Conservation (phyloP, 2,329 filamentous ascomycete genomes). For the Arachnomyces sp. region DNA sequence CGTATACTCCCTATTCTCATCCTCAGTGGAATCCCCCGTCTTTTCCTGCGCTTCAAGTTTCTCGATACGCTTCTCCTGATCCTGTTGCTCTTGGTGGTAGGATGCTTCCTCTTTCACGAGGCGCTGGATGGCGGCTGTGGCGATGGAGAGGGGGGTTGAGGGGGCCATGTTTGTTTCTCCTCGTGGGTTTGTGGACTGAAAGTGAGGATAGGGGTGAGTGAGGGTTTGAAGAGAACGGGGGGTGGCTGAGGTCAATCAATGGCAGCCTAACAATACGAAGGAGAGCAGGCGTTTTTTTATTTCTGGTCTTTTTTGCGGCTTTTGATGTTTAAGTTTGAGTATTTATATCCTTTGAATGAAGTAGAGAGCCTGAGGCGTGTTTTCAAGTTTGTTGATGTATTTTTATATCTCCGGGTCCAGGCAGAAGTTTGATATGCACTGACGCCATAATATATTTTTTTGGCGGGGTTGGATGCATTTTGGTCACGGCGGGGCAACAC, state of each 20-base stretch:
- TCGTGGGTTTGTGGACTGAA: not conserved
- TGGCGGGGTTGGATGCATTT: too few relatives aligned
- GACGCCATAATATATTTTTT: too few relatives aligned
- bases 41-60: slow-evolving; percentile 56
- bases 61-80: slow-evolving; percentile 64
- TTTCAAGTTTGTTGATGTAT: too few relatives aligned
- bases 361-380: too few relatives aligned
- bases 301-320: not conserved
- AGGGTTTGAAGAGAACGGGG: slow-evolving; percentile 4
- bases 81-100: slow-evolving; percentile 76
- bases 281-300: too few relatives aligned
- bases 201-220: not conserved
- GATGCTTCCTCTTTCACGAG: slow-evolving; percentile 85
- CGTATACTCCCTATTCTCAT: slow-evolving; percentile 68
- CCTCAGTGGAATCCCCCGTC: slow-evolving; percentile 44
- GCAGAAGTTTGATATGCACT: too few relatives aligned
- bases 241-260: not conserved
- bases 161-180: slow-evolving; percentile 55
- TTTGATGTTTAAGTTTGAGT: not conserved
- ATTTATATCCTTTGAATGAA: too few relatives aligned
- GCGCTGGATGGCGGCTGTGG: slow-evolving; percentile 68
- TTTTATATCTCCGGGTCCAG: too few relatives aligned
- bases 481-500: slow-evolving; percentile 10
- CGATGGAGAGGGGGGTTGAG: slow-evolving; percentile 67
- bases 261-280: too few relatives aligned